Percentiles rank a stretch among this genome's conserved stretches.
phyloP scores from a whole-genome alignment of 1,284 basidiomycete species.

The Meira miltonrushii region DNA sequence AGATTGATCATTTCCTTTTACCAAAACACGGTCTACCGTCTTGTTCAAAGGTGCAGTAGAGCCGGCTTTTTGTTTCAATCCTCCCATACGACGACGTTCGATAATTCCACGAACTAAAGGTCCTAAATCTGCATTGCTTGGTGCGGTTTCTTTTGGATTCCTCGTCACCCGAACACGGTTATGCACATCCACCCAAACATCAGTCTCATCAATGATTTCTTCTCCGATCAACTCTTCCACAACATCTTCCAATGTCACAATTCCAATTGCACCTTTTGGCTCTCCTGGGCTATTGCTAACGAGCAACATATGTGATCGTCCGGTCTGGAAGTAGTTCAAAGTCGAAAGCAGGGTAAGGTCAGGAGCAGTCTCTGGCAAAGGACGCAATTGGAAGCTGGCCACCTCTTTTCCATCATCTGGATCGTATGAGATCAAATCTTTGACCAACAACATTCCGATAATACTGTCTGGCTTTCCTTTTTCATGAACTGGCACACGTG shows the following conservation, averaged over 20 bases:
- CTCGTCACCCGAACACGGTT: slow-evolving; percentile 17
- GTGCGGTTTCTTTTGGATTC: slow-evolving; percentile 12
- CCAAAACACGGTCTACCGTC: background rate
- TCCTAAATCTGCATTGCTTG: slow-evolving; percentile 17
- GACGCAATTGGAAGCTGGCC: slow-evolving; percentile 57
- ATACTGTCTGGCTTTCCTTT: slow-evolving; percentile 71
- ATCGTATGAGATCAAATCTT: slow-evolving; percentile 80
- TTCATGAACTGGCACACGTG: slow-evolving; percentile 84
- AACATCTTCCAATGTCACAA: slow-evolving; percentile 57
- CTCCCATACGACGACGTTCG: slow-evolving; percentile 29
- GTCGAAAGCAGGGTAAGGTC: slow-evolving; percentile 64
- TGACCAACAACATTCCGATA: slow-evolving; percentile 71
- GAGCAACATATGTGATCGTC: slow-evolving; percentile 83
- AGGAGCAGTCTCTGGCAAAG: slow-evolving; percentile 83
- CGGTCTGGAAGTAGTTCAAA: slow-evolving; percentile 67
- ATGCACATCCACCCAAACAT: slow-evolving; percentile 45
- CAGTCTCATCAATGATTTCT: slow-evolving; percentile 50
- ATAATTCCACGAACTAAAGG: slow-evolving; percentile 51
- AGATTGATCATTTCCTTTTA: background rate
- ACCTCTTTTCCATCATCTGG: slow-evolving; percentile 73
- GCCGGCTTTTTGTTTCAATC: slow-evolving; percentile 5
- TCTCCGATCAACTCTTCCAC: slow-evolving; percentile 60
- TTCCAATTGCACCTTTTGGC: slow-evolving; percentile 64
- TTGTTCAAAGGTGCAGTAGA: background rate
- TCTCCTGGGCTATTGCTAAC: slow-evolving; percentile 76